phyloP scores from a whole-genome alignment of 257 asterid genomes.

The Plectranthus barbatus region DNA sequence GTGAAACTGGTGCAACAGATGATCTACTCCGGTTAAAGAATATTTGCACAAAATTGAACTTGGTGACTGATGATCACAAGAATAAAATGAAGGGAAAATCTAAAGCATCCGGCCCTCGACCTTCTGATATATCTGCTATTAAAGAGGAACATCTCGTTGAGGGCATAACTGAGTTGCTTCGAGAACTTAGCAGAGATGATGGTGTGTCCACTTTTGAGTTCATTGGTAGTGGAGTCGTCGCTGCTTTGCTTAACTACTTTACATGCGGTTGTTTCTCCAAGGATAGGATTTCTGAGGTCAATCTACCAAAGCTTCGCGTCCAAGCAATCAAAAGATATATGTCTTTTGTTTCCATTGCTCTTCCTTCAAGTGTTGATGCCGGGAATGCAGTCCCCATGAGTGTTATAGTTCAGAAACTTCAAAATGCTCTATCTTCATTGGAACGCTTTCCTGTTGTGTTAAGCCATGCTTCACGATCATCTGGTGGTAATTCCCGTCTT shows the following conservation, averaged over 20 bases:
- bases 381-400: constrained; percentile 58
- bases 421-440: constrained; percentile 79
- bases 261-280: constrained; percentile 82
- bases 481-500: constrained; percentile 72
- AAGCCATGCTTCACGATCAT: constrained; percentile 75
- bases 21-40: constrained; percentile 81
- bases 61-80: constrained; percentile 53
- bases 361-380: constrained; percentile 44
- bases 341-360: constrained; percentile 75
- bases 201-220: constrained; percentile 98
- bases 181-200: constrained; percentile 85
- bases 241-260: constrained; percentile 73
- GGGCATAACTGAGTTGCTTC: constrained; percentile 67
- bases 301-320: constrained; percentile 64
- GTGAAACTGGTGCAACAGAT: constrained; percentile 67
- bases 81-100: constrained; percentile 76
- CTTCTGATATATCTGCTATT: constrained; percentile 44
- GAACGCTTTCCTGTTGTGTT: constrained; percentile 94
- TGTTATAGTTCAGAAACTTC: constrained; percentile 82
- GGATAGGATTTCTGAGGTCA: constrained; percentile 63
- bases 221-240: constrained; percentile 90
- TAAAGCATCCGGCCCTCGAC: constrained; percentile 47
- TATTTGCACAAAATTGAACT: constrained; percentile 70
- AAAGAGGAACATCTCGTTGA: constrained; percentile 64
- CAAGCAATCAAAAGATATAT: constrained; percentile 82